Base-by-base conservation (phyloP, 352 stramenopile species). In the Globisporangium viniferum region DNA sequence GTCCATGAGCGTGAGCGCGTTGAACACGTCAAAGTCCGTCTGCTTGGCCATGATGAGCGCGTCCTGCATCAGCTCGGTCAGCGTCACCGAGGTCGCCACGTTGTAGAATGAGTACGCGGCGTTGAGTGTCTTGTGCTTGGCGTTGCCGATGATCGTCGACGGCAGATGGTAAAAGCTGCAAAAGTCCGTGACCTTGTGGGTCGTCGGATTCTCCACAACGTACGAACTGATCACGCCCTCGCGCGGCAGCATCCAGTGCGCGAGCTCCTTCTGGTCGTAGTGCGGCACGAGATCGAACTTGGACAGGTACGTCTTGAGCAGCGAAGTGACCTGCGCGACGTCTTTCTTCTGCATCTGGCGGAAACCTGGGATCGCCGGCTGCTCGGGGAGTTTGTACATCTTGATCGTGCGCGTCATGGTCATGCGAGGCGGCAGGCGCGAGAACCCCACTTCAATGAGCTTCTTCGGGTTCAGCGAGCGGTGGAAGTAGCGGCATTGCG, bases 21-120 rank as follows among this genome's bases (percentile, higher is more conserved):
- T 92, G 62, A 92, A 92, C 35, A 92, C 84, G 64, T 92, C 84
- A 66, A 88, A 79, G 60, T 81, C 64, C 44, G 75, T 68, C 44
- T 83, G 68, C 70, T 89, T 91, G 69, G 84, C 80, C 73, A 92
- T 80, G 54, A 91, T 71, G 39, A 92, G 77, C 46, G 76, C 73
- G 70, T 92, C 82, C 60, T 92, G 79, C 85, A 94, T 91, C 56
- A 94, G 70, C 62, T 85, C 39, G 27, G 65, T 64, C 14, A 93
- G 76, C 51, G 77, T 56, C 66, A 92, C 75, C 14, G 81, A 86
- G 18, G 76, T 93, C 35, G 84, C 85, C 58, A 92, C 82, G 70
- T 99, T 99, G 85, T 99, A 99, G 72, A 98, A 99, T 62, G 92
- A 98, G 80, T 99, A 99, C n/a, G 94, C 97, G 1, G 98, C 98